Conservation (phyloP, 768 basidiomycete species). For the Tubosaeta brunneosetosa region DNA sequence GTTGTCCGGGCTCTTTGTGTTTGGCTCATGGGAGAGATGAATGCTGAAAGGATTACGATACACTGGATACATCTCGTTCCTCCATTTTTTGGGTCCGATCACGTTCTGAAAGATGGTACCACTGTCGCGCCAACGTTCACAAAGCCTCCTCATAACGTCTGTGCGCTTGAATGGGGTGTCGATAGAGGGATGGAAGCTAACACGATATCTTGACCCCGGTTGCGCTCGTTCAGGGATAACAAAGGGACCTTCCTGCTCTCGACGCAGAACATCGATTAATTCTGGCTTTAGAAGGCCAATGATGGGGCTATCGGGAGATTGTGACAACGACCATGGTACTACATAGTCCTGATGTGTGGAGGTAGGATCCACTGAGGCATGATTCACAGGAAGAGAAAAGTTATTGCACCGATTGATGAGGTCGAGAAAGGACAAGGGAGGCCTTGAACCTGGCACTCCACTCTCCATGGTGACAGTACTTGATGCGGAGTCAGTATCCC, state of each 20-base stretch:
- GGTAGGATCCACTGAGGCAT: conserved; percentile 20
- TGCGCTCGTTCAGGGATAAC: conserved; percentile 31
- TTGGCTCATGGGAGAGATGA: conserved; percentile 33
- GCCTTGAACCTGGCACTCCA: neutral
- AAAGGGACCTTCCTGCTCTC: conserved; percentile 46
- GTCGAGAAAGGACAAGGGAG: conserved; percentile 47
- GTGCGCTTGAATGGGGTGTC: conserved; percentile 59
- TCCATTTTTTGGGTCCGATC: conserved; percentile 78
- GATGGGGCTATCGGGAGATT: conserved; percentile 47
- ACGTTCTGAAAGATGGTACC: conserved; percentile 52
- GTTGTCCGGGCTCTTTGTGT: conserved; percentile 40
- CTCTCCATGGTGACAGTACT: conserved; percentile 1
- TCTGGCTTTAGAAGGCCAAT: conserved; percentile 58
- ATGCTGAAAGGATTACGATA: conserved; percentile 66
- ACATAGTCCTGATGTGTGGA: conserved; percentile 39
- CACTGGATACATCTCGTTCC: conserved; percentile 77
- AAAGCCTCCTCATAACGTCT: conserved; percentile 57
- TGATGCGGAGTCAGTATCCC: too few relatives aligned
- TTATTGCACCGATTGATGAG: conserved; percentile 73
- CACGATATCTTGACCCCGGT: conserved; percentile 20
- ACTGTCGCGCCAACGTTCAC: conserved; percentile 70
- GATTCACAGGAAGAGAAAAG: conserved; percentile 39
- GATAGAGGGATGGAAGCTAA: conserved; percentile 50
- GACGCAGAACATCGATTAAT: conserved; percentile 48
- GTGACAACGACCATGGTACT: conserved; percentile 52